Conservation (phyloP, 768 basidiomycete genomes). For the Clathrus columnatus region DNA sequence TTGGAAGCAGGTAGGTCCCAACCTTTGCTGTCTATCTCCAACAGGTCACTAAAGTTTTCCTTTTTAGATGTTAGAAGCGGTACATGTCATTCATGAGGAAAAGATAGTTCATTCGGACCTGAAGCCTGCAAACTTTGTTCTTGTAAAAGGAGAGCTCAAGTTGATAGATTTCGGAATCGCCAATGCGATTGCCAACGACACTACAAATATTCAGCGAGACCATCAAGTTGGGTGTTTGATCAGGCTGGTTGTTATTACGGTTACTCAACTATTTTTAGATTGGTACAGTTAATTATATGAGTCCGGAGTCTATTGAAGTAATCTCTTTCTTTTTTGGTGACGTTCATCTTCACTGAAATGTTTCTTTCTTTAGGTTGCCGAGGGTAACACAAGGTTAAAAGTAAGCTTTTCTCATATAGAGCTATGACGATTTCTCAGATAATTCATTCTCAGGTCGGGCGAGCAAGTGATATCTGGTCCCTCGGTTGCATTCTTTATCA, state of each 20-base stretch:
- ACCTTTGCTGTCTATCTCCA: neutral
- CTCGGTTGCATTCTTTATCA: slow-evolving; percentile 97
- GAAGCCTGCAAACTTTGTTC: slow-evolving; percentile 96
- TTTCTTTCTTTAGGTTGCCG: slow-evolving; percentile 39
- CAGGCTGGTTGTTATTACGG: neutral
- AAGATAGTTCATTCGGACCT: slow-evolving; percentile 98
- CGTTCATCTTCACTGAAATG: too few species aligned
- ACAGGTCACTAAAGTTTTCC: neutral
- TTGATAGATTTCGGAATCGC: slow-evolving; percentile 99
- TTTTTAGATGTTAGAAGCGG: slow-evolving; percentile 91
- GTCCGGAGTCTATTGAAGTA: slow-evolving; percentile 86
- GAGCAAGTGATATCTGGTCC: slow-evolving; percentile 96
- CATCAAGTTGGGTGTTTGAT: slow-evolving; percentile 55
- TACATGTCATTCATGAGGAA: slow-evolving; percentile 97
- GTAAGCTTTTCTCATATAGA: slow-evolving; percentile 22
- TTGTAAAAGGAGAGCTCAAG: slow-evolving; percentile 92
- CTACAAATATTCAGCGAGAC: slow-evolving; percentile 95
- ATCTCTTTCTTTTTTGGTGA: neutral
- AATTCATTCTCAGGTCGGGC: slow-evolving; percentile 43
- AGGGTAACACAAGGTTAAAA: slow-evolving; percentile 82
- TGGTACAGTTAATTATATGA: slow-evolving; percentile 98
- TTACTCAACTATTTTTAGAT: slow-evolving; percentile 40
- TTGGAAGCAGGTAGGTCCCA: slow-evolving; percentile 79
- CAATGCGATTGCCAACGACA: slow-evolving; percentile 97
- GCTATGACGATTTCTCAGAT: neutral